Evolutionary conservation across 371 early-diverging fungal species (phyloP).

Genomic region (Mucor piriformis): DNA sequence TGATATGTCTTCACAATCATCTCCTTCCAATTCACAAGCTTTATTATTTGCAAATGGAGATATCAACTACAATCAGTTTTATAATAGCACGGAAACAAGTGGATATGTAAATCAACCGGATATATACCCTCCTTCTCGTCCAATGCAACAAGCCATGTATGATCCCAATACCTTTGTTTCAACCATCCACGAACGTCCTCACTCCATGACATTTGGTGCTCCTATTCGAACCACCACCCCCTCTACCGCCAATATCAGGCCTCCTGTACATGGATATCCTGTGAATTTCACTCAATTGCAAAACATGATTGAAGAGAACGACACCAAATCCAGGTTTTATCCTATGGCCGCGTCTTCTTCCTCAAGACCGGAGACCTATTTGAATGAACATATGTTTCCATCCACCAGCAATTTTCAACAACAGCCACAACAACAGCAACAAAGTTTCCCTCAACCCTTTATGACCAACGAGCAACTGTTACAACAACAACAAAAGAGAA

Average conservation of each 20-base stretch:
- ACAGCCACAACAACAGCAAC: conserved; percentile 15
- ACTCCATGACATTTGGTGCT: conserved; percentile 24
- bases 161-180: conserved; percentile 3
- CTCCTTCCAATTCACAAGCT: conserved; percentile 24
- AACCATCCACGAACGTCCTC: conserved; percentile 12
- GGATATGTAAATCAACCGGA: neutral
- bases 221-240: too few relatives aligned
- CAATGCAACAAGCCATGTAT: conserved; percentile 2
- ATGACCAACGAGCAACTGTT: neutral
- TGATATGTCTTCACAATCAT: conserved; percentile 25
- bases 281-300: conserved; percentile 8
- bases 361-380: conserved; percentile 3
- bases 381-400: neutral
- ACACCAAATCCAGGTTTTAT: neutral
- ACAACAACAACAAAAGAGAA: conserved; percentile 4
- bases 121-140: conserved; percentile 11
- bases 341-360: neutral
- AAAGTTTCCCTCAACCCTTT: neutral
- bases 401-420: neutral
- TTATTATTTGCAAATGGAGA: conserved; percentile 3
- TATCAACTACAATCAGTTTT: neutral
- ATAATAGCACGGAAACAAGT: neutral
- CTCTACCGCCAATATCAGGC: neutral
- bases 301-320: conserved; percentile 15
- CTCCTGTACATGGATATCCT: neutral